A percentile compares a stretch with the other conserved stretches of the same genome.
phyloP scores from a whole-genome alignment of 768 basidiomycete genomes.

The Suillus lakei region DNA sequence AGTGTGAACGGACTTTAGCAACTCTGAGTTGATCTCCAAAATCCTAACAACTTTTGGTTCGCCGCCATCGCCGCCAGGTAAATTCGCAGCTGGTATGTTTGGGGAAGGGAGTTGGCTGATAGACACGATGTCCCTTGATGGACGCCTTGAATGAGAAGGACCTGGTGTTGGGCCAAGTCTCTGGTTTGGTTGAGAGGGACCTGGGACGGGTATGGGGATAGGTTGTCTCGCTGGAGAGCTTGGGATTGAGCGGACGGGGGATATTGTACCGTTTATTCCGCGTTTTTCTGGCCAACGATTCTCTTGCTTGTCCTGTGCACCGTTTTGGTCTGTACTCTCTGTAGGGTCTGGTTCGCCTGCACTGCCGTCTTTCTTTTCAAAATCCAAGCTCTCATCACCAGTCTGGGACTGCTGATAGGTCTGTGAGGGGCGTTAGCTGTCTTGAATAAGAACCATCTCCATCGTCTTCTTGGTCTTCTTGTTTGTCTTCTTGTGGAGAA shows the following conservation, averaged over 20 bases:
- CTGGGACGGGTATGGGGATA: slow-evolving; percentile 22
- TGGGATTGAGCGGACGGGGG: slow-evolving; percentile 18
- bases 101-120: slow-evolving; percentile 36
- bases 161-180: slow-evolving; percentile 18
- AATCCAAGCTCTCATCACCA: slow-evolving; percentile 45
- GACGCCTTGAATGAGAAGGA: slow-evolving; percentile 33
- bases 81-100: slow-evolving; percentile 15
- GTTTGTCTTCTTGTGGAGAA: slow-evolving; percentile 19
- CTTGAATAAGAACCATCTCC: slow-evolving; percentile 51
- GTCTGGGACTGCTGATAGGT: slow-evolving; percentile 73
- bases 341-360: slow-evolving; percentile 39
- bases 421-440: slow-evolving; percentile 75
- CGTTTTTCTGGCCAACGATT: slow-evolving; percentile 21
- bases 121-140: slow-evolving; percentile 29
- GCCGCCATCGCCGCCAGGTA: slow-evolving; percentile 21
- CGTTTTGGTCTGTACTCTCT: slow-evolving; percentile 21
- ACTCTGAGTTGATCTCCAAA: slow-evolving; percentile 69
- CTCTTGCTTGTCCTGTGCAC: slow-evolving; percentile 17
- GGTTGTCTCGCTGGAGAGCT: slow-evolving; percentile 3
- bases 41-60: slow-evolving; percentile 62
- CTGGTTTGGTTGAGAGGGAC: slow-evolving; percentile 26
- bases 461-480: slow-evolving; percentile 39
- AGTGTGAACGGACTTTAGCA: slow-evolving; percentile 58
- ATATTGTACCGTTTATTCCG: slow-evolving; percentile 25
- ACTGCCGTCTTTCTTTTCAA: slow-evolving; percentile 20